These are phyloP conservation scores for Paraglomus brasilianum DNA, from an alignment of 192 early-diverging fungal genomes.

Conservation along the genomic window DNA sequence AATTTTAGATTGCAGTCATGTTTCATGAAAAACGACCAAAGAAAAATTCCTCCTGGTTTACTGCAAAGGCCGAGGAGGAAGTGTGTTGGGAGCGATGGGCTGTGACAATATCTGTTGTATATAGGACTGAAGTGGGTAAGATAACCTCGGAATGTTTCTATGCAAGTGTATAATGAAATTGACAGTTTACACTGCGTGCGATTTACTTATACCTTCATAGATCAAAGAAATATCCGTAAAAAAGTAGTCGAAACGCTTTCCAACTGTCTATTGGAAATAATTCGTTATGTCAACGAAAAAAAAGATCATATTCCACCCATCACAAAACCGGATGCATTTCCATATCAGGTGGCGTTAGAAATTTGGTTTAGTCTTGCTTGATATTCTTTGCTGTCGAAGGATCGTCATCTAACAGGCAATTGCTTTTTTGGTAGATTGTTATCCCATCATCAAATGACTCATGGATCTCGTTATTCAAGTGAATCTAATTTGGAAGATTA, in stretches of 20 bases:
- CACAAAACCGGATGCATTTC: slow-evolving; percentile 58
- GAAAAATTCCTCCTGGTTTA: slow-evolving; percentile 52
- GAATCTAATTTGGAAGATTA: slow-evolving; percentile 21
- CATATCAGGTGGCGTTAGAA: slow-evolving; percentile 49
- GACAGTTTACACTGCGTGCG: too few species aligned
- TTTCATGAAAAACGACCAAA: slow-evolving; percentile 62
- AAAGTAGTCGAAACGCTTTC: slow-evolving; percentile 47
- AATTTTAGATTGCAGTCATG: slow-evolving; percentile 52
- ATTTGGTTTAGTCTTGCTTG: neutral
- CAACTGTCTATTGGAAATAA: slow-evolving; percentile 48
- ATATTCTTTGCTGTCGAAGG: neutral
- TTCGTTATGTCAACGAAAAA: slow-evolving; percentile 58
- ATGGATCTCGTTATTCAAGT: slow-evolving; percentile 59
- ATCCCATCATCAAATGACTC: slow-evolving; percentile 49
- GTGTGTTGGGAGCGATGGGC: slow-evolving; percentile 67
- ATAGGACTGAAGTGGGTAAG: slow-evolving; percentile 51
- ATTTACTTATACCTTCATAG: slow-evolving; percentile 31
- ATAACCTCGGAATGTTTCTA: neutral
- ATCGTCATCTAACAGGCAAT: neutral
- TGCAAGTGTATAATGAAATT: neutral
- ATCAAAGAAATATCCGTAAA: slow-evolving; percentile 44
- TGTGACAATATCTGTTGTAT: slow-evolving; percentile 49
- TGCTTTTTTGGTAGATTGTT: slow-evolving; percentile 43
- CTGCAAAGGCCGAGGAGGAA: slow-evolving; percentile 51
- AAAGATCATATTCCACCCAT: slow-evolving; percentile 68